These are phyloP conservation scores for Kazachstania martiniae DNA, from an alignment of 805 yeast species.

Conservation along the genomic window DNA sequence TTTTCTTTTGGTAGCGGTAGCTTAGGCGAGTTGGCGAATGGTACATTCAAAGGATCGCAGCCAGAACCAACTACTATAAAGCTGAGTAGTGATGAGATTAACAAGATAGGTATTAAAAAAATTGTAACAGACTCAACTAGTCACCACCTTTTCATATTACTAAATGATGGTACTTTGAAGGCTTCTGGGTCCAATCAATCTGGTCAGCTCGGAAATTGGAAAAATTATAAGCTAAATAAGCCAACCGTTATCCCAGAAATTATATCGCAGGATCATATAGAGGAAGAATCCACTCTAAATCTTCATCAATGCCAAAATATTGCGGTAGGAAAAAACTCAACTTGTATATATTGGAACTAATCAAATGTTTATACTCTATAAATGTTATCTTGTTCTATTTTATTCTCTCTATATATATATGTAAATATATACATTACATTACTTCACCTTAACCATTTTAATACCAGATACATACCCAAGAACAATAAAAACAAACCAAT, in stretches of 20 bases:
- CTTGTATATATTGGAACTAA: no score
- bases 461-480: slow-evolving; percentile 52
- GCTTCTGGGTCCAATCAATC: slow-evolving; percentile 77
- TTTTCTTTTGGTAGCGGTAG: slow-evolving; percentile 77
- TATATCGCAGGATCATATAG: no score
- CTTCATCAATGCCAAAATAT: no score
- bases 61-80: slow-evolving; percentile 50
- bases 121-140: no score
- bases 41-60: slow-evolving; percentile 64
- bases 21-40: slow-evolving; percentile 78
- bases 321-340: no score
- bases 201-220: slow-evolving; percentile 84
- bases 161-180: slow-evolving; percentile 38
- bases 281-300: no score
- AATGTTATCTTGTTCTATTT: slow-evolving; percentile 34
- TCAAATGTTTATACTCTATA: no score
- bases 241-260: no score
- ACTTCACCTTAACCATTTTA: slow-evolving; percentile 46
- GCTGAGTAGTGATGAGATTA: slow-evolving; percentile 36
- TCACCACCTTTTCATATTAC: no score
- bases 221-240: slow-evolving; percentile 18
- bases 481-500: slow-evolving; percentile 56
- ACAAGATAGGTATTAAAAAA: no score
- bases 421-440: slow-evolving; percentile 1
- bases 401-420: background rate